Conservation (phyloP, 768 basidiomycete species). For the Suillus weaverae region DNA sequence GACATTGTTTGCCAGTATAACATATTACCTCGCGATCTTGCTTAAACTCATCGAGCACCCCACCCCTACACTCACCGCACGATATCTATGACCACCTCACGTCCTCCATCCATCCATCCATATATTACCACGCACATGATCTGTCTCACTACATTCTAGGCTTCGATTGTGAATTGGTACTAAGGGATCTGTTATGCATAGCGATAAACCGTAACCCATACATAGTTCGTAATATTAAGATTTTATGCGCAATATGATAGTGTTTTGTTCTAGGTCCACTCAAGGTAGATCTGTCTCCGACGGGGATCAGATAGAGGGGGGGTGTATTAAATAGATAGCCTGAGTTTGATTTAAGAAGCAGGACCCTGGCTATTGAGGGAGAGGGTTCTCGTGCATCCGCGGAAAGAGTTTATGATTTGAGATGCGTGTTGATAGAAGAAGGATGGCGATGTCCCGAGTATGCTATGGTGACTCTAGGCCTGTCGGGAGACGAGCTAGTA, state of each 20-base stretch:
- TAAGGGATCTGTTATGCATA: slow-evolving; percentile 18
- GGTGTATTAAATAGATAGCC: neutral
- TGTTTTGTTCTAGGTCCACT: neutral
- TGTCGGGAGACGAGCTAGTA: neutral
- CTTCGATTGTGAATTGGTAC: slow-evolving; percentile 18
- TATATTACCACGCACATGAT: slow-evolving; percentile 23
- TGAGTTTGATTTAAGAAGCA: neutral
- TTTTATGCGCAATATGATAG: slow-evolving; percentile 19
- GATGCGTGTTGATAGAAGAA: neutral
- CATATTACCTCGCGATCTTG: slow-evolving; percentile 37
- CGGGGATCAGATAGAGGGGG: neutral
- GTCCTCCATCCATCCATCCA: slow-evolving; percentile 6
- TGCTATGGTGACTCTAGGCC: slow-evolving; percentile 1
- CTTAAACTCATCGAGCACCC: slow-evolving; percentile 15
- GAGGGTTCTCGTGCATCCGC: slow-evolving; percentile 1
- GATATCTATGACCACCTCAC: slow-evolving; percentile 17
- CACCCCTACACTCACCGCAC: slow-evolving; percentile 8
- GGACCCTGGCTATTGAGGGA: neutral
- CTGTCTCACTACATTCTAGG: neutral
- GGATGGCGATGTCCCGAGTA: neutral
- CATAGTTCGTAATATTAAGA: slow-evolving; percentile 12
- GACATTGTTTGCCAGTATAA: slow-evolving; percentile 36
- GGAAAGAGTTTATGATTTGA: neutral
- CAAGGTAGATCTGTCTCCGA: neutral
- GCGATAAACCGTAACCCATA: slow-evolving; percentile 18